Evolutionary conservation across 768 basidiomycete species (phyloP), one percentile per base, ranked within the genome.

Genomic region (Gloeopeniophorella convolvens): DNA sequence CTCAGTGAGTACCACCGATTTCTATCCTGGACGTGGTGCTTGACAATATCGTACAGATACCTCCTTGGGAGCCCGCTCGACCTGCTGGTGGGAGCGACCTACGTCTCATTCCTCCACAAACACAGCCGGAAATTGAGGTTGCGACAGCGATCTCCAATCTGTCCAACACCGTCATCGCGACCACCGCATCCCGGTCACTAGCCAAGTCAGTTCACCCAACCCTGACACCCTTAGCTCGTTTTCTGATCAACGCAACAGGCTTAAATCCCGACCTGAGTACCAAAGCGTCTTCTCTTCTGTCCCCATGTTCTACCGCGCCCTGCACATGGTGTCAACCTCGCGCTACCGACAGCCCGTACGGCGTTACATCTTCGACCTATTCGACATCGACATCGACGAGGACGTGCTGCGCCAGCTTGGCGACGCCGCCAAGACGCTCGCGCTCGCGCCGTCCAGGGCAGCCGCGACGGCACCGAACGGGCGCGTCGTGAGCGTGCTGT

Each of bases 141-240:
- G 76, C 94, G 59, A 84, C 85, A 4, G 89, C 90, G 4, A 89
- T 99, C 42, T 86, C 92, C 60, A 97, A 97, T 63, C 73, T 99
- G 34, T 84, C 87, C 24, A 99, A 99, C 63, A 90, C 93, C 16
- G 93, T 98, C 43, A 88, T 98, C 50, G 93, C 94, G 0, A 94
- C 94, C 61, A 81, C 89, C 20, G 93, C 96, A 1, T 98, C 96
- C 20, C 80, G 91, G 39, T 85, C 90, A 15, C 72, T 99, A 32
- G 84, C 90, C 24, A 80, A 79, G 92, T 93, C 61, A 56, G 76
- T 48, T 43, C 3, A 44, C 24, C n/a, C 6, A 31, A 33, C 50
- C 32, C 32, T 52, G 54, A 39, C 23, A 10, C 26, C 50, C 27
- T 11, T 24, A 35, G 18, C 16, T 10, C 31, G 34, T 26, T 46